phyloP scores from a whole-genome alignment of 164 flowering plant species.

The Akebia trifoliata region DNA sequence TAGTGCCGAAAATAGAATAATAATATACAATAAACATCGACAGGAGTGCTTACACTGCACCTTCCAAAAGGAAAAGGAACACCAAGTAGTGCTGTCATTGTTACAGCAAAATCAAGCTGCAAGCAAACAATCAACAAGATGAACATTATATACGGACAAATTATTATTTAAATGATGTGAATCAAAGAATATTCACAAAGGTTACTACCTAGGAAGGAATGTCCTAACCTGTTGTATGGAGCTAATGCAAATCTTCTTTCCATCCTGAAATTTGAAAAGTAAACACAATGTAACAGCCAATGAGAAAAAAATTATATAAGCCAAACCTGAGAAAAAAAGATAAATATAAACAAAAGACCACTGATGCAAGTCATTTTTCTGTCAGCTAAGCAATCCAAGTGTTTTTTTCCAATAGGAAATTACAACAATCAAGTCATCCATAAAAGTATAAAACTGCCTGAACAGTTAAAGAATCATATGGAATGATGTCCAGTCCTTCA shows the following conservation, averaged over 20 bases:
- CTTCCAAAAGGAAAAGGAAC: constrained; percentile 98
- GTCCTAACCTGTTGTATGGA: constrained; percentile 74
- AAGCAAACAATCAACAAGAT: constrained; percentile 14
- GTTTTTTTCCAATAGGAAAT: background rate
- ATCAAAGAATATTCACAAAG: background rate
- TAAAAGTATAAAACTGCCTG: no score
- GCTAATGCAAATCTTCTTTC: constrained; percentile 47
- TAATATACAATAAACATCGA: background rate
- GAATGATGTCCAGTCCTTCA: no score
- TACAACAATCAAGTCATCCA: background rate
- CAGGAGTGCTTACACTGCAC: constrained; percentile 63
- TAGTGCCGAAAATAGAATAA: background rate
- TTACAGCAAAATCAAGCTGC: constrained; percentile 98
- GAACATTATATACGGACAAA: background rate
- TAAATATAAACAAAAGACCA: background rate
- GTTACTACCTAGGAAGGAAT: background rate
- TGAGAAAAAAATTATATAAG: background rate
- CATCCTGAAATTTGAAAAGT: constrained; percentile 43
- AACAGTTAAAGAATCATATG: no score
- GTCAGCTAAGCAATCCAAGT: background rate
- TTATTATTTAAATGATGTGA: background rate
- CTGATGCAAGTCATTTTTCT: background rate
- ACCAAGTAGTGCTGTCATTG: constrained; percentile 84
- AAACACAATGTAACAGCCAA: background rate
- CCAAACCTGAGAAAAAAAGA: background rate